Evolutionary conservation across 129 eudicot species (phyloP).

Genomic region (Gnaphalium uliginosum): DNA sequence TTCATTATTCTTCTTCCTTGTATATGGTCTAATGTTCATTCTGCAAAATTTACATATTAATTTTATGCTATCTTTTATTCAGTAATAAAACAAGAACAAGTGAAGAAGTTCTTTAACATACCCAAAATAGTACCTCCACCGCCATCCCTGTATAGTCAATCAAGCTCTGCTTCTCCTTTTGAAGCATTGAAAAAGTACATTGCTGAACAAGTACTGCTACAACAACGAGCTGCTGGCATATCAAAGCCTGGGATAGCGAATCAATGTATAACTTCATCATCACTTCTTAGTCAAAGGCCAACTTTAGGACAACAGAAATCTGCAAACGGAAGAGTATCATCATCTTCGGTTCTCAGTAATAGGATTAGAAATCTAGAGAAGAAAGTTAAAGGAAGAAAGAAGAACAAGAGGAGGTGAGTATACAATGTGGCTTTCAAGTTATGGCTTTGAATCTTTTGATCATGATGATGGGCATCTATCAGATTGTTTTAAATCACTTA

Average conservation of each 20-base stretch:
- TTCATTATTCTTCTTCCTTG: background rate
- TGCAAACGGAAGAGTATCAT: constrained; percentile 32
- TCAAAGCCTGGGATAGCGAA: background rate
- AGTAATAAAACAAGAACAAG: constrained; percentile 61
- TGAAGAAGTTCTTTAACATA: constrained; percentile 65
- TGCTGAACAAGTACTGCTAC: constrained; percentile 42
- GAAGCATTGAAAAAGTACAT: constrained; percentile 54
- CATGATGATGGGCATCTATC: constrained; percentile 8
- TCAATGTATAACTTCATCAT: too few relatives aligned
- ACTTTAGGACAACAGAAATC: background rate
- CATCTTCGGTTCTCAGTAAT: constrained; percentile 64
- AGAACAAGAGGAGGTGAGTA: constrained; percentile 59
- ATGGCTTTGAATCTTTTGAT: constrained; percentile 9
- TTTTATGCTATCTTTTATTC: constrained; percentile 17
- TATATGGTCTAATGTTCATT: too few relatives aligned
- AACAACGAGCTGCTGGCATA: background rate
- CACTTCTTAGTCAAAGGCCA: background rate
- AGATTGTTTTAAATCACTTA: background rate
- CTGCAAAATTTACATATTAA: background rate
- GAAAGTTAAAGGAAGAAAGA: constrained; percentile 84
- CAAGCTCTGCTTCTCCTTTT: constrained; percentile 45
- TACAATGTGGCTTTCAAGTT: background rate
- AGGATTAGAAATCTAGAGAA: constrained; percentile 70
- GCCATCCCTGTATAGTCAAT: constrained; percentile 29
- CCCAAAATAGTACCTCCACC: constrained; percentile 59